Conservation (phyloP, 805 yeast species). For the Hyphopichia homilentoma region DNA sequence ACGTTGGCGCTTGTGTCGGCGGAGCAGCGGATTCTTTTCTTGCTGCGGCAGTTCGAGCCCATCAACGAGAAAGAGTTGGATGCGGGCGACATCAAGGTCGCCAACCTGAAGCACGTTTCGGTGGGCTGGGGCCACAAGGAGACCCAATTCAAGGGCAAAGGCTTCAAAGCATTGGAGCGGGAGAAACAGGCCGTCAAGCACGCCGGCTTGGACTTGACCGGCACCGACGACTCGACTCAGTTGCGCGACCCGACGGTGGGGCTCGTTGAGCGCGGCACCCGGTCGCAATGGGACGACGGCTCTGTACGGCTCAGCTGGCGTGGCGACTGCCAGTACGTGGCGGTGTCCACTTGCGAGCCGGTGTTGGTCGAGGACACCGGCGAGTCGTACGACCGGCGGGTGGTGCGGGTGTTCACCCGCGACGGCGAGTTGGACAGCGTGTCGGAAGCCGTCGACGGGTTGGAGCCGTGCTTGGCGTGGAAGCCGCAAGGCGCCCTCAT, state of each 20-base stretch:
- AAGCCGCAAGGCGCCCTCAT: slow-evolving; percentile 86
- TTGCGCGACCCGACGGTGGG: slow-evolving; percentile 87
- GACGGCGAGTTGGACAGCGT: slow-evolving; percentile 77
- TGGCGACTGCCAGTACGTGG: slow-evolving; percentile 87
- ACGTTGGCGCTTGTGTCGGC: slow-evolving; percentile 65
- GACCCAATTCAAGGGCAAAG: slow-evolving; percentile 94
- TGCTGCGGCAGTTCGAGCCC: slow-evolving; percentile 78
- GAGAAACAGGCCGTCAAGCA: slow-evolving; percentile 51
- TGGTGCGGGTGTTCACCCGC: slow-evolving; percentile 75
- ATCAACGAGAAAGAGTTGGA: slow-evolving; percentile 60
- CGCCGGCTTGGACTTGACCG: slow-evolving; percentile 67
- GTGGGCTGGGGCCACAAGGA: slow-evolving; percentile 99
- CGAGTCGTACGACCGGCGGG: slow-evolving; percentile 55
- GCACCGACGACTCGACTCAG: slow-evolving; percentile 50
- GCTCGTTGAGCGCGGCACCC: slow-evolving; percentile 63
- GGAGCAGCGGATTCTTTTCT: slow-evolving; percentile 56
- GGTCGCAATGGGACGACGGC: slow-evolving; percentile 52
- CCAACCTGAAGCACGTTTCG: slow-evolving; percentile 76
- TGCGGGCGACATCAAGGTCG: slow-evolving; percentile 55
- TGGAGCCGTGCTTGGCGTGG: slow-evolving; percentile 77
- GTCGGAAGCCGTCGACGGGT: slow-evolving; percentile 84
- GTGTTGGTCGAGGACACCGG: slow-evolving; percentile 37
- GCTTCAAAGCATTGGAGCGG: slow-evolving; percentile 77
- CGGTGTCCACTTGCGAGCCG: slow-evolving; percentile 60
- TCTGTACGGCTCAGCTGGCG: slow-evolving; percentile 75